Evolutionary conservation across 495 filamentous ascomycete genomes (phyloP).

Genomic region (Tuber brumale): DNA sequence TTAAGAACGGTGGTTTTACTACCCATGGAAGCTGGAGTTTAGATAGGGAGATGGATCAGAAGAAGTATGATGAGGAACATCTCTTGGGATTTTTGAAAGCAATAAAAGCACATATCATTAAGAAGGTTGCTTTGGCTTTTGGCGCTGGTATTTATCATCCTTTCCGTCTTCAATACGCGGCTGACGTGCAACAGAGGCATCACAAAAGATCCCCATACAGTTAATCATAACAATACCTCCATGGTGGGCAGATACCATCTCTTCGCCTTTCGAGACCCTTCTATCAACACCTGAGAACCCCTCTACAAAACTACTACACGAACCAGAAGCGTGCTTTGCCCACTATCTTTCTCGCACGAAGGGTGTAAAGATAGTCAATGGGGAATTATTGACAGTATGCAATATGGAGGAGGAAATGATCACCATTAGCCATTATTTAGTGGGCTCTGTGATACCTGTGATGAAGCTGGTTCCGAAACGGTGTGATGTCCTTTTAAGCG

Average conservation of each 20-base stretch:
- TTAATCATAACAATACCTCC: not conserved
- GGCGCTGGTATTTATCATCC: not conserved
- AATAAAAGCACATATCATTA: not conserved
- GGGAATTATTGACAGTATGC: not conserved
- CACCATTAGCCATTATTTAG: not conserved
- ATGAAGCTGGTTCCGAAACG: not conserved
- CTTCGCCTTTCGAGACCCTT: constrained; percentile 1
- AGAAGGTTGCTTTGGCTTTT: not conserved
- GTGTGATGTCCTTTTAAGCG: constrained; percentile 1
- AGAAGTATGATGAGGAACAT: not conserved
- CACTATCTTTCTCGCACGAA: not conserved
- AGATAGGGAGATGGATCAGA: not conserved
- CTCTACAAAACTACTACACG: not conserved
- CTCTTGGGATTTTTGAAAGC: not conserved
- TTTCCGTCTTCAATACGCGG: not conserved
- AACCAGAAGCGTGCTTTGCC: not conserved
- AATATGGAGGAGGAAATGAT: constrained; percentile 3
- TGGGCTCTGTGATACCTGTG: not conserved
- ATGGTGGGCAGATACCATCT: not conserved
- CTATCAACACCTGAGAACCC: not conserved
- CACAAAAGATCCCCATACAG: not conserved
- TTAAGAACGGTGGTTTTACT: not conserved
- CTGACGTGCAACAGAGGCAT: not conserved
- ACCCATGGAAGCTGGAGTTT: constrained; percentile 5
- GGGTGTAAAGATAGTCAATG: not conserved